phyloP scores from a whole-genome alignment of 2,329 filamentous ascomycete genomes.

The Neofusicoccum ribis region DNA sequence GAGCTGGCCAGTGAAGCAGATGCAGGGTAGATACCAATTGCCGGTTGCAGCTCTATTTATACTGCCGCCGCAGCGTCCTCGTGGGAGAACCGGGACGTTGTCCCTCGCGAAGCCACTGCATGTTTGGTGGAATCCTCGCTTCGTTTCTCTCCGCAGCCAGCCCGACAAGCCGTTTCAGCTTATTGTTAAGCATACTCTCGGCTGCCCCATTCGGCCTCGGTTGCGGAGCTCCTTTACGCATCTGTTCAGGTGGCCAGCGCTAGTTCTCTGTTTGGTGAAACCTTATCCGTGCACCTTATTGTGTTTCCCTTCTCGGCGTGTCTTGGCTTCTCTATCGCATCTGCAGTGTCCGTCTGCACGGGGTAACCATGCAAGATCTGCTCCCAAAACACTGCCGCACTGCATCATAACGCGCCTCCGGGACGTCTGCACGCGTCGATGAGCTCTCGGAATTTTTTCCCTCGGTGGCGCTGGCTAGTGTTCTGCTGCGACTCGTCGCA shows the following conservation, averaged over 20 bases:
- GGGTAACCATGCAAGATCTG: background rate
- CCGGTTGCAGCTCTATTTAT: background rate
- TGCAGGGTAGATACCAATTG: too few species aligned
- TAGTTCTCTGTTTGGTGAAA: background rate
- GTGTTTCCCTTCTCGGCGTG: background rate
- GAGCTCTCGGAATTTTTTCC: background rate
- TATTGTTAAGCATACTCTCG: constrained; percentile 7
- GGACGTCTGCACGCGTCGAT: background rate
- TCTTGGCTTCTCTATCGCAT: background rate
- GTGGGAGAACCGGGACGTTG: background rate
- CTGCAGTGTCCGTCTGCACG: background rate
- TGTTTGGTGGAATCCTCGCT: constrained; percentile 4
- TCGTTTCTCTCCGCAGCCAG: background rate
- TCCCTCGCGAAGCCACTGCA: background rate
- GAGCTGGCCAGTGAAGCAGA: background rate
- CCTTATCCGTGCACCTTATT: constrained; percentile 8
- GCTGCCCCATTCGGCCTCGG: background rate
- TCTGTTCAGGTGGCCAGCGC: background rate
- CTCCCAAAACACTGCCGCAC: too few species aligned
- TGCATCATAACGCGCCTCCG: background rate
- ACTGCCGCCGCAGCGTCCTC: background rate
- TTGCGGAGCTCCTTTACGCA: background rate
- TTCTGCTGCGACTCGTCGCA: background rate
- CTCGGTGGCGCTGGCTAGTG: background rate
- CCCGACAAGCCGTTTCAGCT: constrained; percentile 1